phyloP scores from a whole-genome alignment of 345 rosid genomes.

The Psidium friedrichsthalianum region DNA sequence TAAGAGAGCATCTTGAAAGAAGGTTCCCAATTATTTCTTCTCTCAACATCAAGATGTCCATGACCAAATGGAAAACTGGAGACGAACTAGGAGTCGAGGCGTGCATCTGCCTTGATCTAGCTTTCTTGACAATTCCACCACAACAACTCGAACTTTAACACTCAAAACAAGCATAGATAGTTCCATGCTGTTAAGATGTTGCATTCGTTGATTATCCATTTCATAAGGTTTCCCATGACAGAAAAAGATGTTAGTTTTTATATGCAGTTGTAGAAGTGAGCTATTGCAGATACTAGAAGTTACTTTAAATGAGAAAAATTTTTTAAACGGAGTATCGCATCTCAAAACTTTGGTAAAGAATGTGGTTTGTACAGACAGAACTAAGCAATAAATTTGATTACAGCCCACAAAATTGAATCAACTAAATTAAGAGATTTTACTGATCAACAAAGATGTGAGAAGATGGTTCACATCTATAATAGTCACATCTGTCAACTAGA shows the following conservation, averaged over 20 bases:
- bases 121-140: neutral
- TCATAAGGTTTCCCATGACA: neutral
- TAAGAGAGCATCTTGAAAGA: neutral
- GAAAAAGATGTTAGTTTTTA: neutral
- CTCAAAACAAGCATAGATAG: neutral
- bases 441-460: neutral
- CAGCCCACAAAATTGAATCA: neutral
- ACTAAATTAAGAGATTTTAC: neutral
- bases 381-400: neutral
- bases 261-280: neutral
- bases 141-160: neutral
- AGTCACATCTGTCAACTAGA: neutral
- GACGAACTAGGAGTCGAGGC: neutral
- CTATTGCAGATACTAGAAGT: neutral
- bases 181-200: neutral
- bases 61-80: neutral
- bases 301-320: neutral
- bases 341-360: neutral
- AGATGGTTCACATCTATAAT: neutral
- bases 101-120: neutral
- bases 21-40: neutral
- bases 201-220: neutral
- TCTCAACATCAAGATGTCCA: neutral
- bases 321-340: neutral
- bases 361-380: neutral